Evolutionary conservation across 164 flowering plant genomes (phyloP).

Genomic region (Warburgia ugandensis): DNA sequence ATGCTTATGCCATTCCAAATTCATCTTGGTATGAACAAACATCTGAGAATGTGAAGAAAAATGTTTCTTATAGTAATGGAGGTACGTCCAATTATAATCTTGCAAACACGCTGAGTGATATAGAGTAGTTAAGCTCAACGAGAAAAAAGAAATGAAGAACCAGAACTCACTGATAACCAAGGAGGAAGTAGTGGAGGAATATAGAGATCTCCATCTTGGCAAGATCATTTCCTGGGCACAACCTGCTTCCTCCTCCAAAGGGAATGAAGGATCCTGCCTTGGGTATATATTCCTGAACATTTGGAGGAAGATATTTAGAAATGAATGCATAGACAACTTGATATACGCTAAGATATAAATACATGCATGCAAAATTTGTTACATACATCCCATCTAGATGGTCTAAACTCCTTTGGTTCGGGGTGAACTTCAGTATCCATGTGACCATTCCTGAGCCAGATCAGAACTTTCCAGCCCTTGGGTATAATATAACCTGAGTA

Average conservation of each 20-base stretch:
- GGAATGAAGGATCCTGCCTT: slow-evolving; percentile 70
- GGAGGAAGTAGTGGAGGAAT: slow-evolving; percentile 81
- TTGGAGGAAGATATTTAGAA: neutral
- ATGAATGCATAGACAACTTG: neutral
- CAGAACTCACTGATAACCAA: slow-evolving; percentile 47
- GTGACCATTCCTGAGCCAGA: slow-evolving; percentile 81
- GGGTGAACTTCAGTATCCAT: slow-evolving; percentile 61
- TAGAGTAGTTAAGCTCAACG: no score
- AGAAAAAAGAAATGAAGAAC: no score
- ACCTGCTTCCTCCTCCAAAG: slow-evolving; percentile 74
- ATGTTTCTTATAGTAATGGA: no score
- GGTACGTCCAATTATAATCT: no score
- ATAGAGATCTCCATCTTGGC: slow-evolving; percentile 78
- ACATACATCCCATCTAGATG: slow-evolving; percentile 96
- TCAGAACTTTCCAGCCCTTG: slow-evolving; percentile 78
- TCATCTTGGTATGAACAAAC: no score
- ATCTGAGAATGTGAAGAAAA: no score
- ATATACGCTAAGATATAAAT: neutral
- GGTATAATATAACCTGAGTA: slow-evolving; percentile 58
- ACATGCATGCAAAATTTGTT: no score
- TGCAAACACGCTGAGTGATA: no score
- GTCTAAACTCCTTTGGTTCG: slow-evolving; percentile 58
- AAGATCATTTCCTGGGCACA: slow-evolving; percentile 95
- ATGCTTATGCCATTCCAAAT: no score
- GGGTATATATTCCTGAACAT: slow-evolving; percentile 45